Conservation (phyloP, 257 asterid genomes). For the Rhazya stricta region DNA sequence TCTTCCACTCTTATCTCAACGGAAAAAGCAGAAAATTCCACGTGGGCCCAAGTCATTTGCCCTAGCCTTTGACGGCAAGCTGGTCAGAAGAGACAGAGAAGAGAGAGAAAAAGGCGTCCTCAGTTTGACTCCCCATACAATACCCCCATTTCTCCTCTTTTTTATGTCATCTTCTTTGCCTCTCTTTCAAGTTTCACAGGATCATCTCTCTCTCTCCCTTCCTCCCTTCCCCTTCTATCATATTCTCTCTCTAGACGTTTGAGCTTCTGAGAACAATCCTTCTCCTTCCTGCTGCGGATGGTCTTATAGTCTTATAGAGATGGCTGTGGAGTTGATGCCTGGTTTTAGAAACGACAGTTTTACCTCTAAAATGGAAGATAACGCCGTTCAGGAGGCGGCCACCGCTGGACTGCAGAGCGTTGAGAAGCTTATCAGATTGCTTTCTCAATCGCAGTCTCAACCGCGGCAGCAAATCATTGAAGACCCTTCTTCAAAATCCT, state of each 20-base stretch:
- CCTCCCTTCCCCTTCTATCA: neutral
- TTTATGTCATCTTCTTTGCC: slow-evolving; percentile 15
- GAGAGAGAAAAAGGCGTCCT: slow-evolving; percentile 23
- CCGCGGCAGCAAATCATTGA: slow-evolving; percentile 14
- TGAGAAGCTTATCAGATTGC: slow-evolving; percentile 62
- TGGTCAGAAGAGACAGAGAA: slow-evolving; percentile 34
- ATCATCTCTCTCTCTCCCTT: neutral
- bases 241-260: neutral
- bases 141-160: slow-evolving; percentile 9
- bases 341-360: slow-evolving; percentile 31
- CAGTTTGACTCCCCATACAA: slow-evolving; percentile 42
- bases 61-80: slow-evolving; percentile 33
- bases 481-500: slow-evolving; percentile 11
- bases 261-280: neutral
- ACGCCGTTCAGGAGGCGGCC: slow-evolving; percentile 86
- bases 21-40: slow-evolving; percentile 8
- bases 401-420: slow-evolving; percentile 86
- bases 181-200: slow-evolving; percentile 2
- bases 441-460: slow-evolving; percentile 46
- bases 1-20: slow-evolving; percentile 21
- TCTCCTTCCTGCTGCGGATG: neutral
- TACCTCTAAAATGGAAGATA: slow-evolving; percentile 51
- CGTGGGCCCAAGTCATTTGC: slow-evolving; percentile 32
- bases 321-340: slow-evolving; percentile 73
- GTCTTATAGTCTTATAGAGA: slow-evolving; percentile 12